phyloP scores from a whole-genome alignment of 345 rosid species.

The Clarkia xantiana region DNA sequence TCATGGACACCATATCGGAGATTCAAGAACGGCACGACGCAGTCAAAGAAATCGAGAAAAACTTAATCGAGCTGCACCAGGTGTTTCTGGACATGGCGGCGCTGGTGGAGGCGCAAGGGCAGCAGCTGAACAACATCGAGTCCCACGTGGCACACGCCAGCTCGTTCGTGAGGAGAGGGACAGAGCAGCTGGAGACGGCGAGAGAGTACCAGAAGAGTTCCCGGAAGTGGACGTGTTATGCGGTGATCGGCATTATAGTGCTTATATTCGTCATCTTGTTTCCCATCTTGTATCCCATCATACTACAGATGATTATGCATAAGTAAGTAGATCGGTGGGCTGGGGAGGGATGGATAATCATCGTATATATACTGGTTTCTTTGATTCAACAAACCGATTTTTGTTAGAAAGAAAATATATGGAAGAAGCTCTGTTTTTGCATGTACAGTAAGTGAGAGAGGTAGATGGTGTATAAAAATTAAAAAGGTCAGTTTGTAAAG shows the following conservation, averaged over 20 bases:
- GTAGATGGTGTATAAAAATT: no score
- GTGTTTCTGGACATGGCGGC: slow-evolving; percentile 84
- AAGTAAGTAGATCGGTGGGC: no score
- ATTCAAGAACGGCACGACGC: slow-evolving; percentile 81
- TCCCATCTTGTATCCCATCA: slow-evolving; percentile 13
- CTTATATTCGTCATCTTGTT: slow-evolving; percentile 31
- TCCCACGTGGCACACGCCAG: slow-evolving; percentile 64
- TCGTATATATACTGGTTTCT: no score
- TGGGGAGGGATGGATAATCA: no score
- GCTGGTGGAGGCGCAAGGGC: slow-evolving; percentile 73
- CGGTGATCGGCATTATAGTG: slow-evolving; percentile 27
- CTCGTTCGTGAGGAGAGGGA: slow-evolving; percentile 57
- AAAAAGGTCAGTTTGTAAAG: no score
- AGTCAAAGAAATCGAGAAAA: slow-evolving; percentile 83
- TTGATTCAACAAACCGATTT: no score
- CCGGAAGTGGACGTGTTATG: slow-evolving; percentile 62
- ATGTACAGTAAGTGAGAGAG: no score
- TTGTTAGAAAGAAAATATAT: no score
- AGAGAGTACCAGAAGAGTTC: slow-evolving; percentile 61
- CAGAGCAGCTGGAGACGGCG: slow-evolving; percentile 52
- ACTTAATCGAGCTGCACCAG: slow-evolving; percentile 62
- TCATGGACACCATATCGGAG: slow-evolving; percentile 68
- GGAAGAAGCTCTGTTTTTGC: no score
- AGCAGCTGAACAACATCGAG: slow-evolving; percentile 70
- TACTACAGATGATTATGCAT: no score